A percentile compares a stretch with the other conserved stretches of the same genome.
Conservation (phyloP, 306 rosid genomes). For the Gynostemma pentaphyllum region DNA sequence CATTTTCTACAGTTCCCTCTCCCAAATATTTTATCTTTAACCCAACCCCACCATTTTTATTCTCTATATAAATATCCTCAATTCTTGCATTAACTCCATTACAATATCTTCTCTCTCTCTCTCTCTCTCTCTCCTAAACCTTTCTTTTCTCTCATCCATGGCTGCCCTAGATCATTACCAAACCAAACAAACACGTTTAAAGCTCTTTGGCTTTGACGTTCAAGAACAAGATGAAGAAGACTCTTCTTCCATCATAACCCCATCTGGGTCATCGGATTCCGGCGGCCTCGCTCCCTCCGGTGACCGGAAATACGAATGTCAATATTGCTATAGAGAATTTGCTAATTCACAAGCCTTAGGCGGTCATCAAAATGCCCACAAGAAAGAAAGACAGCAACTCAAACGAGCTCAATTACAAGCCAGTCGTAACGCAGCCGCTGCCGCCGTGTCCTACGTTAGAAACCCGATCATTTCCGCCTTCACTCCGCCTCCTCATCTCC, state of each 20-base stretch:
- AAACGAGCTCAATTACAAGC: conserved; percentile 92
- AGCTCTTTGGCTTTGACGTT: conserved; percentile 84
- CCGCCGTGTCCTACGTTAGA: conserved; percentile 59
- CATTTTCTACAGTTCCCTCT: neutral
- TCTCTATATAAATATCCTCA: conserved; percentile 38
- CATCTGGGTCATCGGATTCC: conserved; percentile 69
- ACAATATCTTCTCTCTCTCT: neutral
- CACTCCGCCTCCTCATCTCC: conserved; percentile 71
- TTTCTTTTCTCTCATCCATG: conserved; percentile 25
- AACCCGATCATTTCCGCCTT: conserved; percentile 95
- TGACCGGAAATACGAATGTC: conserved; percentile 90
- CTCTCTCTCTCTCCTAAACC: neutral
- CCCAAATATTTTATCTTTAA: neutral
- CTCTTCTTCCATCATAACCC: conserved; percentile 40
- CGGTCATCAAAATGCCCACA: conserved; percentile 98
- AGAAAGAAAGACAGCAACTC: conserved; percentile 90
- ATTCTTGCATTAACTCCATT: conserved; percentile 50
- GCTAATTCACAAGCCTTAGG: conserved; percentile 98
- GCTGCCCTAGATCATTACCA: conserved; percentile 35
- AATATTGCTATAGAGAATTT: conserved; percentile 83
- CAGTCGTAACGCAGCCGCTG: conserved; percentile 79
- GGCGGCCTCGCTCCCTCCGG: conserved; percentile 40
- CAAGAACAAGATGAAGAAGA: conserved; percentile 70
- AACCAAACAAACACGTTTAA: conserved; percentile 42
- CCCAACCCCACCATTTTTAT: conserved; percentile 2